phyloP scores from a whole-genome alignment of 2,329 filamentous ascomycete species.

The Xylariaceae sp. region DNA sequence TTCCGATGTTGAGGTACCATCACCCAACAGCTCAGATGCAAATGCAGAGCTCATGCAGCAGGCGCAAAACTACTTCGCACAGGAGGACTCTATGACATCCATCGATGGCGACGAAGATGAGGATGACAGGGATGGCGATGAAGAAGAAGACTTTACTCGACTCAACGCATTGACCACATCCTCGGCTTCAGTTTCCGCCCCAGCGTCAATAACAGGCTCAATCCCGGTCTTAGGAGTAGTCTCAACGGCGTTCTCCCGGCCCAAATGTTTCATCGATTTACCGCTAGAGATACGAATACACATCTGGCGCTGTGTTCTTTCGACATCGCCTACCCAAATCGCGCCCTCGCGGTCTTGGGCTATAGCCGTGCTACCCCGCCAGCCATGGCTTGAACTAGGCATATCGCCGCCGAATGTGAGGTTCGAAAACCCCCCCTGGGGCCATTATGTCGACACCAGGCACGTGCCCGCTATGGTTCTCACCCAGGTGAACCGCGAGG shows the following conservation, averaged over 20 bases:
- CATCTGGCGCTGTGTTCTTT: conserved; percentile 34
- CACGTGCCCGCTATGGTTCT: conserved; percentile 28
- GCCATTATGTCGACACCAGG: conserved; percentile 25
- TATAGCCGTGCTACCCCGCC: conserved; percentile 8
- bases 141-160: neutral
- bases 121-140: neutral
- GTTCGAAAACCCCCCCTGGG: conserved; percentile 29
- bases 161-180: neutral
- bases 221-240: neutral
- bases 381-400: conserved; percentile 30
- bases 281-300: conserved; percentile 25
- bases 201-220: neutral
- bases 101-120: neutral
- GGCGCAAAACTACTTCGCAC: conserved; percentile 17
- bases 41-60: conserved; percentile 25
- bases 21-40: conserved; percentile 7
- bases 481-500: conserved; percentile 30
- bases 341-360: conserved; percentile 28
- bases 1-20: neutral
- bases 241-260: neutral
- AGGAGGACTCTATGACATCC: neutral
- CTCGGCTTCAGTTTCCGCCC: neutral
- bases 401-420: conserved; percentile 23
- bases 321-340: conserved; percentile 6
- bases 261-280: conserved; percentile 23